These are phyloP conservation scores for Panicum miliaceum DNA, from an alignment of 176 grass and related monocot genomes.

Conservation along the genomic window DNA sequence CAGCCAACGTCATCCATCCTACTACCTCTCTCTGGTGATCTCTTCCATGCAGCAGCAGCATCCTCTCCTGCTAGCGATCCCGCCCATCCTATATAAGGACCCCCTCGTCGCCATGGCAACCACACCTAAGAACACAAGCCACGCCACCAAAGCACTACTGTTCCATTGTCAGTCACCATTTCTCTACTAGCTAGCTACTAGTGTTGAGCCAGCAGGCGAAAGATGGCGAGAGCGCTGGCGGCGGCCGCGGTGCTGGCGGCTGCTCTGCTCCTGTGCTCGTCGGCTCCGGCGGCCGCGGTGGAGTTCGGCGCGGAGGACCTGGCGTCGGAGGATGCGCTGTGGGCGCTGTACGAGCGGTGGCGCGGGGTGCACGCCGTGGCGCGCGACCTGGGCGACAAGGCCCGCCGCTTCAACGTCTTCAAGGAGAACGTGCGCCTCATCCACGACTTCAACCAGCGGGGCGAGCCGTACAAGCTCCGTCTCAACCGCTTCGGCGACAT, in stretches of 20 bases:
- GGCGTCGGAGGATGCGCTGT: constrained; percentile 68
- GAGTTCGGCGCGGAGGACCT: constrained; percentile 64
- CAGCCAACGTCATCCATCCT: constrained; percentile 48
- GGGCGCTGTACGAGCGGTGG: constrained; percentile 79
- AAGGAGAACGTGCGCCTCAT: constrained; percentile 73
- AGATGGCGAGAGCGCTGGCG: background rate
- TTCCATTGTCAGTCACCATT: no score
- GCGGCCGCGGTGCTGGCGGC: background rate
- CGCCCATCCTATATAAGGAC: constrained; percentile 36
- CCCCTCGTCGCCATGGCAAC: background rate
- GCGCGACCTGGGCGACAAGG: constrained; percentile 62
- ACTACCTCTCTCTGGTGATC: constrained; percentile 28
- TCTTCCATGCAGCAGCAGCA: background rate
- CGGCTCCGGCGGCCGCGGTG: constrained; percentile 36
- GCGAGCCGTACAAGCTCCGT: constrained; percentile 82
- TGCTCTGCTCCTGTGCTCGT: no score
- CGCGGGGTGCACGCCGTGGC: constrained; percentile 60
- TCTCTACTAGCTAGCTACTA: no score
- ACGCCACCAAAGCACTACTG: no score
- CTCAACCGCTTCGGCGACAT: constrained; percentile 88
- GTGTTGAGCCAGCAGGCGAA: no score
- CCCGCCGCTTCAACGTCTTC: constrained; percentile 78
- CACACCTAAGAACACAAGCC: background rate
- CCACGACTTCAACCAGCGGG: constrained; percentile 69
- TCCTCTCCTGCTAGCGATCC: background rate